Evolutionary conservation across 257 asterid genomes (phyloP), one percentile per base, ranked within the genome.

Genomic region (Solanum chiquidenum): DNA sequence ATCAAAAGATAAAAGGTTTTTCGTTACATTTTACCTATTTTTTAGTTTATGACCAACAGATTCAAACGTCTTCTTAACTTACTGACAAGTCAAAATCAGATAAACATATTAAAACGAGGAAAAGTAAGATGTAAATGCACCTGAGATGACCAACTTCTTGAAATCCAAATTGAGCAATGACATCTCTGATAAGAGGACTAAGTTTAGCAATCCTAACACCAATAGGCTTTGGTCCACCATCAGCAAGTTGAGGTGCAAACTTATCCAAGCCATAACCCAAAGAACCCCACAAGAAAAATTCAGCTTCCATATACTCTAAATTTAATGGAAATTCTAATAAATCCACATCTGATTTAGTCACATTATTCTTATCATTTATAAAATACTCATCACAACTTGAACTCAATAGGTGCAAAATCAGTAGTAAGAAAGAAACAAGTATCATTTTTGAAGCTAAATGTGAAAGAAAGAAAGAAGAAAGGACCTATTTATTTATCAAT

Each of bases 91-190:
- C 14, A n/a, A 62, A 62, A 62, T 11, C 71, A 62, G 8, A 62
- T 3, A 23, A 23, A 62, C 6, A 62, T 9, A 62, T 62, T 62
- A 9, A 62, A 62, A n/a, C 14, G 14, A 23, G 12, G 31, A n/a
- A 7, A 58, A 58, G 66, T 58, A 31, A 71, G 23, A 14, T 33
- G 42, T 3, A 2, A 72, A 62, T 23, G 40, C 16, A 95, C 99
- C 96, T 94, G 85, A 96, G 11, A 87, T 97, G 99, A 33, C 99
- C 99, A 20, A 97, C 93, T 91, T 97, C 98, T 88, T 97, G 98
- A 8, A 90, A 90, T n/a, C 94, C 98, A 77, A 97, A 97, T 77
- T 97, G 99, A 0, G 93, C 89, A 8, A 94, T 90, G 86, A 94
- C 86, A 75, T 94, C 98, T 82, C 62, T 91, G 1, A 92, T 68